A percentile compares a stretch with the other conserved stretches of the same genome.
These are phyloP conservation scores for Comarum palustre DNA, from an alignment of 306 rosid genomes.

Conservation along the genomic window DNA sequence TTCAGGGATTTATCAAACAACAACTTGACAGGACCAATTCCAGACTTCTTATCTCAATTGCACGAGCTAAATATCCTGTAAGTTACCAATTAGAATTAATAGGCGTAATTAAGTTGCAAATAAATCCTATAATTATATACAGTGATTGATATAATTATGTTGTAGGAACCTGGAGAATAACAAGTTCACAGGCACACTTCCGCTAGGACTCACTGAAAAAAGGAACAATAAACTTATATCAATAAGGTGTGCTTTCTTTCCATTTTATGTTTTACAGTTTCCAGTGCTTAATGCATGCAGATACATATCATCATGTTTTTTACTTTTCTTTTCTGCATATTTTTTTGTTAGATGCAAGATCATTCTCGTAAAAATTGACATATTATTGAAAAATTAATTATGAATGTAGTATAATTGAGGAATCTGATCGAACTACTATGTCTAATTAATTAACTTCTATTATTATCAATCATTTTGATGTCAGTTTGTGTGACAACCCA, in stretches of 20 bases:
- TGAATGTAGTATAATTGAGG: too few relatives aligned
- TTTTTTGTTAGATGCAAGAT: neutral
- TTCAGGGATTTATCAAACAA: conserved; percentile 48
- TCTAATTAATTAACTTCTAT: too few relatives aligned
- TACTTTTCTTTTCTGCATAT: too few relatives aligned
- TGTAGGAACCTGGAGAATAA: conserved; percentile 40
- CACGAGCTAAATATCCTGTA: conserved; percentile 32
- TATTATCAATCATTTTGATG: neutral
- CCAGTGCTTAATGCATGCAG: neutral
- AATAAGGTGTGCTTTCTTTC: conserved; percentile 33
- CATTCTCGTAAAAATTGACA: neutral
- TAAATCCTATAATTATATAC: neutral
- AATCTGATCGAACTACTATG: too few relatives aligned
- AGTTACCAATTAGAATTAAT: conserved; percentile 1
- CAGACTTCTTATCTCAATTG: conserved; percentile 27
- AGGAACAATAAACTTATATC: conserved; percentile 30
- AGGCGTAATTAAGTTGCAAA: neutral
- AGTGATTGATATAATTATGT: neutral
- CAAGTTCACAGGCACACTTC: conserved; percentile 41
- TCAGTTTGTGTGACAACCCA: conserved; percentile 33
- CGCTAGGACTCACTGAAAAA: conserved; percentile 33
- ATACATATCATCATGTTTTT: neutral
- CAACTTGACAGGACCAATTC: conserved; percentile 38
- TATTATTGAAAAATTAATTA: neutral
- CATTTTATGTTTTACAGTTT: neutral